These are phyloP conservation scores for Metarhizium sp. DNA, from an alignment of 2,329 filamentous ascomycete species.

Conservation along the genomic window DNA sequence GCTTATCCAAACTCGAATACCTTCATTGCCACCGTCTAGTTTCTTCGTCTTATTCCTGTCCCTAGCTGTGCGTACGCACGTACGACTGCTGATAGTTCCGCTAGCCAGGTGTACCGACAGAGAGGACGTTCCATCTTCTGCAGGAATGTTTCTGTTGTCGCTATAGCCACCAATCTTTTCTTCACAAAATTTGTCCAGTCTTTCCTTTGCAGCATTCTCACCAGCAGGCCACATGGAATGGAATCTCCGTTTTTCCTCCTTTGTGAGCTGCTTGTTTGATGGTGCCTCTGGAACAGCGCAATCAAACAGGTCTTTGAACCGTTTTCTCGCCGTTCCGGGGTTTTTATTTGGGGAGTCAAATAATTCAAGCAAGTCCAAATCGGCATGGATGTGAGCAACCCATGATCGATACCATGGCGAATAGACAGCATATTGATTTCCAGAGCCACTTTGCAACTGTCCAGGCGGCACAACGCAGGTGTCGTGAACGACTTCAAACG, in stretches of 20 bases:
- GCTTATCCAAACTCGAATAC: conserved; percentile 66
- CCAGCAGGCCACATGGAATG: conserved; percentile 61
- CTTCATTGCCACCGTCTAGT: conserved; percentile 56
- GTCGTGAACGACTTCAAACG: conserved; percentile 67
- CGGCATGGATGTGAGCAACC: conserved; percentile 61
- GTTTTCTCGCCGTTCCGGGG: conserved; percentile 24
- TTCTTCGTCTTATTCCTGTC: conserved; percentile 53
- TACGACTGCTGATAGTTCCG: conserved; percentile 59
- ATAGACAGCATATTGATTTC: conserved; percentile 78
- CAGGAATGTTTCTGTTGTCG: conserved; percentile 56
- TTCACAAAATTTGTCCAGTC: conserved; percentile 59
- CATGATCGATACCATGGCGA: conserved; percentile 73
- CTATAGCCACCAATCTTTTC: conserved; percentile 54
- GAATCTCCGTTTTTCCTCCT: conserved; percentile 50
- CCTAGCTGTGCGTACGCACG: conserved; percentile 53
- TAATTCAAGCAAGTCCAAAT: conserved; percentile 56
- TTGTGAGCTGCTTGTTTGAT: conserved; percentile 48
- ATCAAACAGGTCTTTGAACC: conserved; percentile 49
- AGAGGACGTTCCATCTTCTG: conserved; percentile 52
- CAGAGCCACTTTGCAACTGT: conserved; percentile 52
- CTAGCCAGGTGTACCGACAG: conserved; percentile 65
- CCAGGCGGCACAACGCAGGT: conserved; percentile 76
- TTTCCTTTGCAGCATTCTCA: conserved; percentile 57
- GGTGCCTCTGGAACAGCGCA: conserved; percentile 52
- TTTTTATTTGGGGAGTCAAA: conserved; percentile 38